Conservation (phyloP, 1,284 basidiomycete genomes). For the Microbotryum violaceum region DNA sequence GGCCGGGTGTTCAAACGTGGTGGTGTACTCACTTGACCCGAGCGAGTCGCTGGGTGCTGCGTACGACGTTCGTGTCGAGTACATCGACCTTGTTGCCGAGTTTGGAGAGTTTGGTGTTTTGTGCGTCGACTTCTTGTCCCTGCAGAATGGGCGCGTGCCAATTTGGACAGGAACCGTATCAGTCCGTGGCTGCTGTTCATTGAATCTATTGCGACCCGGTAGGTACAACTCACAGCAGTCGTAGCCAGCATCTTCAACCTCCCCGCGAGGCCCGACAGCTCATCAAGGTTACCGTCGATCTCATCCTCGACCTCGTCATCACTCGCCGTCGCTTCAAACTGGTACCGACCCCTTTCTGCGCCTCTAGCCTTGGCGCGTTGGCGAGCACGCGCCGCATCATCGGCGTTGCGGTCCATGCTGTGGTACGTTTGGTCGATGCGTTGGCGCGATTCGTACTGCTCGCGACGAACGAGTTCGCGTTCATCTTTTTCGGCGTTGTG, state of each 20-base stretch:
- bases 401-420: constrained; percentile 48
- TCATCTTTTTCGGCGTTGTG: constrained; percentile 83
- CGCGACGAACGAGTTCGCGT: constrained; percentile 73
- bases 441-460: constrained; percentile 78
- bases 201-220: constrained; percentile 34
- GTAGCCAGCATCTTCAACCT: constrained; percentile 74
- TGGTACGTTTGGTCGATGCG: constrained; percentile 69
- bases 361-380: constrained; percentile 45
- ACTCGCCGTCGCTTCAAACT: constrained; percentile 90
- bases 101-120: constrained; percentile 62
- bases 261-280: constrained; percentile 72
- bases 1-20: no score
- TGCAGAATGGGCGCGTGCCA: background rate
- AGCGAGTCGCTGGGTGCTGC: constrained; percentile 27
- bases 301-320: constrained; percentile 80
- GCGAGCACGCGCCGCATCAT: constrained; percentile 45
- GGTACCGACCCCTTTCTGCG: constrained; percentile 73
- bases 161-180: background rate
- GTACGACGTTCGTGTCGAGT: constrained; percentile 29
- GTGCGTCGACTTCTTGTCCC: constrained; percentile 57
- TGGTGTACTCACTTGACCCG: constrained; percentile 22
- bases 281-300: constrained; percentile 83
- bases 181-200: constrained; percentile 34
- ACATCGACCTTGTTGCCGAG: constrained; percentile 55
- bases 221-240: constrained; percentile 58